phyloP scores from a whole-genome alignment of 2,329 filamentous ascomycete species.

The Sporothrix pallida region DNA sequence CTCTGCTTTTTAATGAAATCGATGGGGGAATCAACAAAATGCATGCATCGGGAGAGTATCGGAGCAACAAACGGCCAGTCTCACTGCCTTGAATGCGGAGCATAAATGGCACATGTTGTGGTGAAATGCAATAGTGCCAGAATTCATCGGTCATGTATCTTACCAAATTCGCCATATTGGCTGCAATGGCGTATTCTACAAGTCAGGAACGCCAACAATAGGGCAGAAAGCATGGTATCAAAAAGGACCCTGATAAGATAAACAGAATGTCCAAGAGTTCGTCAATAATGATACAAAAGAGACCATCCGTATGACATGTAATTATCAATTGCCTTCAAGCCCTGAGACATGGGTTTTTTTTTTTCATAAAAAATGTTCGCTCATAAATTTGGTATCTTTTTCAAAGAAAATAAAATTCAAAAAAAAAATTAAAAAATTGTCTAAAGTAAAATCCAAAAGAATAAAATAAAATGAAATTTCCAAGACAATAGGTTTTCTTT shows the following conservation, averaged over 20 bases:
- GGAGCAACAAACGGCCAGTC: background rate
- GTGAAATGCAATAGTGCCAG: too few relatives aligned
- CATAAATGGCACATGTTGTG: background rate
- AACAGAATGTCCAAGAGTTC: background rate
- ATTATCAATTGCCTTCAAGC: background rate
- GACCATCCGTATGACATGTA: background rate
- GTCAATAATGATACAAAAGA: background rate
- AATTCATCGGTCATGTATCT: background rate
- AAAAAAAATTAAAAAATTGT: too few relatives aligned
- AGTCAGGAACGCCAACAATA: background rate
- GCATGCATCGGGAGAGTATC: conserved; percentile 8
- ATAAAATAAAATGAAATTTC: too few relatives aligned
- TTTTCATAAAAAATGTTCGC: too few relatives aligned
- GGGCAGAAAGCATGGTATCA: background rate
- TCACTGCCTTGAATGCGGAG: background rate
- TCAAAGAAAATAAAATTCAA: too few relatives aligned
- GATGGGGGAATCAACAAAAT: background rate
- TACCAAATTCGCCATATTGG: conserved; percentile 11
- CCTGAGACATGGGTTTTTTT: too few relatives aligned
- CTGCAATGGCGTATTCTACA: conserved; percentile 16
- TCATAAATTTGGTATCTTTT: too few relatives aligned
- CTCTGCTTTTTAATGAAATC: background rate
- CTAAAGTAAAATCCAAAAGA: too few relatives aligned
- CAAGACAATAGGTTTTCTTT: background rate
- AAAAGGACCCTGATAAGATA: background rate